Base-by-base conservation (phyloP, 2,329 filamentous ascomycete species). In the Leptographium flavum region DNA sequence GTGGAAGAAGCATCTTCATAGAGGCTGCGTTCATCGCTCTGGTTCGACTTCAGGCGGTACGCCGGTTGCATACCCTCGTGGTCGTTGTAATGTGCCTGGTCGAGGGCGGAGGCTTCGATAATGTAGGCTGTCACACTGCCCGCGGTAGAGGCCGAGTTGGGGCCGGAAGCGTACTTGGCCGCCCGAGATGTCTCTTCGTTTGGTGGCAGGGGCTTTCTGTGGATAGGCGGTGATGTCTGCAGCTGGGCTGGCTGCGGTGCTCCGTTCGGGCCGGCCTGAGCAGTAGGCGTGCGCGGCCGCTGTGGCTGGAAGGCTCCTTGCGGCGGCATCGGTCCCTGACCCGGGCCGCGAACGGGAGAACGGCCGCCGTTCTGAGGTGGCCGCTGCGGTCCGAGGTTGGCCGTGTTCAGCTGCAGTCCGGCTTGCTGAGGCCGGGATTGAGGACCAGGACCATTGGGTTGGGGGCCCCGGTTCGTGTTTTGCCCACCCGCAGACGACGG, bases 21-120 rank as follows among this genome's bases (percentile, higher is more conserved):
- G 36, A 67, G 55, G 49, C 63, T 73, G 52, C 68, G 73, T n/a
- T 58, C 57, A 37, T 54, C 53, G 38, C 62, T 65, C 11, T 45
- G 47, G 48, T 59, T 59, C 2, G 63, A 64, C 43, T 61, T 57
- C 27, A 63, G 61, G 21, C 67, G 65, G 25, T 57, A 45, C 4
- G 58, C 48, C 21, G 45, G 45, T 27, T 21, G 57, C 46, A 19
- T 46, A 38, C 6, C 28, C n/a, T 47, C 39, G 33, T 32, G 39
- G n/a, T 36, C 39, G 11, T 21, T 32, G 13, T 47, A 28, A 32
- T 52, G 45, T 23, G 53, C 49, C 28, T 51, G 39, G 13, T 50
- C 49, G 10, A 51, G 47, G 4, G 49, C 45, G 8, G 48, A 45
- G 17, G 50, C 51, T 31, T 55, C 48, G n/a, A 56, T 39, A 11